phyloP scores from a whole-genome alignment of 1,284 basidiomycete species.

The Malassezia cuniculi region DNA sequence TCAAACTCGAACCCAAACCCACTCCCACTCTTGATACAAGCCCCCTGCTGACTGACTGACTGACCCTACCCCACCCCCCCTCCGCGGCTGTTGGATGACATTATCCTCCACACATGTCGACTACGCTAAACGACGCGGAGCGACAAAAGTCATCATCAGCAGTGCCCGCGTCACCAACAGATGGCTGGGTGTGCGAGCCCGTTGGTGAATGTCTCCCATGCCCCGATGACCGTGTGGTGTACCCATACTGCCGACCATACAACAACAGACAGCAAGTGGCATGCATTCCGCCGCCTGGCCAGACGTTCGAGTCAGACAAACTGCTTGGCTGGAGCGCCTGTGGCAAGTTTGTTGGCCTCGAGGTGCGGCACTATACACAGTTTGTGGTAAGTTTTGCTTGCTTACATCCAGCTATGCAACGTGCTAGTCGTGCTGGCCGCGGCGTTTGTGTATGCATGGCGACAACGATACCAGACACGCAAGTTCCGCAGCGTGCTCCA shows the following conservation, averaged over 20 bases:
- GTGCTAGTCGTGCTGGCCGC: constrained; percentile 5
- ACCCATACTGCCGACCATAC: constrained; percentile 33
- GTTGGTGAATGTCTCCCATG: constrained; percentile 20
- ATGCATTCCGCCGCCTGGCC: too few relatives aligned
- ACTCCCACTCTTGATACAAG: too few relatives aligned
- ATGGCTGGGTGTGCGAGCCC: constrained; percentile 16
- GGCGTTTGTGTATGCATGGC: constrained; percentile 10
- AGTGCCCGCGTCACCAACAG: neutral
- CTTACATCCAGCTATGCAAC: constrained; percentile 4
- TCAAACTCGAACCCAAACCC: too few relatives aligned
- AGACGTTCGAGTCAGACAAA: too few relatives aligned
- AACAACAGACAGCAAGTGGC: constrained; percentile 24
- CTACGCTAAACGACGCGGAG: too few relatives aligned
- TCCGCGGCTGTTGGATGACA: too few relatives aligned
- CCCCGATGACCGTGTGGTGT: constrained; percentile 18
- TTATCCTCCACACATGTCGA: neutral
- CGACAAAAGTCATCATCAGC: too few relatives aligned
- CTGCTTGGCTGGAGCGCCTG: constrained; percentile 12
- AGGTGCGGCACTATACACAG: constrained; percentile 7
- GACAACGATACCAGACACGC: constrained; percentile 12
- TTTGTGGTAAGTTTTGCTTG: constrained; percentile 7
- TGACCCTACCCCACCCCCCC: too few relatives aligned
- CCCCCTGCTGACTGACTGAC: too few relatives aligned
- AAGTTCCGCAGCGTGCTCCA: constrained; percentile 11
- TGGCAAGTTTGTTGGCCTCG: constrained; percentile 11